Evolutionary conservation across 2,329 filamentous ascomycete species (phyloP).

Genomic region (Helicocarpus griseus): DNA sequence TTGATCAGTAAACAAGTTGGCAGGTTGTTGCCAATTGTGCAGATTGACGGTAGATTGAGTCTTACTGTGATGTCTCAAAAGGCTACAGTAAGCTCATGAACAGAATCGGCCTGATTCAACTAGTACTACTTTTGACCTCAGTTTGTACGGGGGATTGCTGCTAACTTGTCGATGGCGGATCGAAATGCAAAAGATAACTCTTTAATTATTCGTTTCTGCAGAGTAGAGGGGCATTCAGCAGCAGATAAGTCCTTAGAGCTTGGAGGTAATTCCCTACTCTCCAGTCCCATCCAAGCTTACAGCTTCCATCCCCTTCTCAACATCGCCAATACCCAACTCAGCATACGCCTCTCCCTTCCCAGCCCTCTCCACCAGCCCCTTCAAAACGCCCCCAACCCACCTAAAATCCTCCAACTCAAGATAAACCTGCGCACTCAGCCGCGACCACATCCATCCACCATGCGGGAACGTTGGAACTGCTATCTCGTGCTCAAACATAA

Average conservation of each 20-base stretch:
- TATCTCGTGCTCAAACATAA: constrained; percentile 56
- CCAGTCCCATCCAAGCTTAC: neutral
- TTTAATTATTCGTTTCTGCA: too few relatives aligned
- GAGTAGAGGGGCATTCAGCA: too few relatives aligned
- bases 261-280: neutral
- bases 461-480: constrained; percentile 59
- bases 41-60: too few relatives aligned
- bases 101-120: too few relatives aligned
- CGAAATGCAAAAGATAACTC: too few relatives aligned
- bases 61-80: too few relatives aligned
- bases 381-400: constrained; percentile 53
- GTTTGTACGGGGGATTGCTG: too few relatives aligned
- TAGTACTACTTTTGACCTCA: too few relatives aligned
- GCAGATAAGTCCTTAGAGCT: neutral
- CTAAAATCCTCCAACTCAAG: constrained; percentile 71
- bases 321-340: neutral
- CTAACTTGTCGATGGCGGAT: too few relatives aligned
- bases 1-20: too few relatives aligned
- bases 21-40: too few relatives aligned
- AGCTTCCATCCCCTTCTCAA: neutral
- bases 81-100: too few relatives aligned
- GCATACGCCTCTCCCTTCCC: constrained; percentile 31
- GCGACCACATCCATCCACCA: constrained; percentile 54
- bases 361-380: constrained; percentile 46
- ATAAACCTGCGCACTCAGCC: constrained; percentile 75